Evolutionary conservation across 495 filamentous ascomycete species (phyloP).

Genomic region (Neurospora sublineolata): DNA sequence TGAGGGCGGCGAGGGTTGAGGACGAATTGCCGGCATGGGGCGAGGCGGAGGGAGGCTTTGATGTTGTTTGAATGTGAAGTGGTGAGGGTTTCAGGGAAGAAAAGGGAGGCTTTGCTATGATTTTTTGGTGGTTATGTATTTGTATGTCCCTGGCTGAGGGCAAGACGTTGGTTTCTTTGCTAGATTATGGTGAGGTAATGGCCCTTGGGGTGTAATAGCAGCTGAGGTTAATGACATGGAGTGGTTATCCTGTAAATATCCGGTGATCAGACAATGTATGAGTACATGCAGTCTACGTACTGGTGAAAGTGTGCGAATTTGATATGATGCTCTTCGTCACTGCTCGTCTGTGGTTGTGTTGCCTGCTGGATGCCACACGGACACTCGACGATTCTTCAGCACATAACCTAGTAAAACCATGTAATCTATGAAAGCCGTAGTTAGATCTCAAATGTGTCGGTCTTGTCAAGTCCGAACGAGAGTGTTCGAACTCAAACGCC

Average conservation of each 20-base stretch:
- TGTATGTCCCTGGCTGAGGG: background rate
- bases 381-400: too few species aligned
- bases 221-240: background rate
- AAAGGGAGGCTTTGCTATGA: too few species aligned
- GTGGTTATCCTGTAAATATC: background rate
- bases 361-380: background rate
- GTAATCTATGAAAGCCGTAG: too few species aligned
- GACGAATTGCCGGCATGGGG: slow-evolving; percentile 35
- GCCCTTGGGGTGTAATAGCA: background rate
- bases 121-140: background rate
- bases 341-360: background rate
- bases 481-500: too few species aligned
- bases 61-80: slow-evolving; percentile 5
- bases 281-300: background rate
- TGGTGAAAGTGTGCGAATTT: background rate
- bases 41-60: slow-evolving; percentile 14
- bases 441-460: too few species aligned
- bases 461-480: too few species aligned
- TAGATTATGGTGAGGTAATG: background rate
- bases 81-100: background rate
- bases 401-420: too few species aligned
- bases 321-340: background rate
- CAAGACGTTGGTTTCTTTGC: background rate
- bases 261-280: background rate
- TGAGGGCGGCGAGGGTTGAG: slow-evolving; percentile 24